Conservation (phyloP, 2,329 filamentous ascomycete genomes). For the Scolecobasidium constrictum region DNA sequence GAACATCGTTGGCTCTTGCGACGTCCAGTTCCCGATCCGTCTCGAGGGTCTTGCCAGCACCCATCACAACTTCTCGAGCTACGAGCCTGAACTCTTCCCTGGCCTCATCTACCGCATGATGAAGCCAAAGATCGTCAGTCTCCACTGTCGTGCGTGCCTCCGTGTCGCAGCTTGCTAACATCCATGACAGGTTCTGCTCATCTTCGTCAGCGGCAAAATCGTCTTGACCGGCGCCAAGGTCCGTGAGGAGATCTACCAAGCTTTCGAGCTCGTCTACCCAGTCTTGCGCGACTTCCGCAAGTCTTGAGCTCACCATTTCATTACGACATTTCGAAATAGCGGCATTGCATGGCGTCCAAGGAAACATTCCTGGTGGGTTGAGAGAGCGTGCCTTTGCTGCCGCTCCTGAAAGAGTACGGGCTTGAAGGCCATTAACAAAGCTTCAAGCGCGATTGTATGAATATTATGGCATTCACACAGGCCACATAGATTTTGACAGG, state of each 20-base stretch:
- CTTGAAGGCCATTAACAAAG: too few relatives aligned
- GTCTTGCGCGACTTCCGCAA: conserved; percentile 71
- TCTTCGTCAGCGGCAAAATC: conserved; percentile 94
- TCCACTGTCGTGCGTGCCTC: conserved; percentile 91
- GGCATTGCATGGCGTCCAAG: conserved; percentile 11
- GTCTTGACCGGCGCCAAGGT: conserved; percentile 87
- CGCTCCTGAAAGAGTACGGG: too few relatives aligned
- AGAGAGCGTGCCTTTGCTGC: too few relatives aligned
- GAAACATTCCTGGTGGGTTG: neutral
- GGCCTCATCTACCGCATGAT: conserved; percentile 99
- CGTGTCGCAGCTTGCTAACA: neutral
- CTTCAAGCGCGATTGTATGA: too few relatives aligned
- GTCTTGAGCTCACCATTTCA: conserved; percentile 30
- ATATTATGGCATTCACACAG: too few relatives aligned
- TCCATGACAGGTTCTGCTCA: neutral
- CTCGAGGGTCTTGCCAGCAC: conserved; percentile 90
- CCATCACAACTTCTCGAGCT: conserved; percentile 99
- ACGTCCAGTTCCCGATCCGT: conserved; percentile 98
- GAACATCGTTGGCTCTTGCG: conserved; percentile 97
- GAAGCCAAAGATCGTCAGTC: conserved; percentile 98
- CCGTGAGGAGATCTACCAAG: conserved; percentile 72
- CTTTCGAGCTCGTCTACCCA: conserved; percentile 63
- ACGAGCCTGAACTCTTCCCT: conserved; percentile 96
- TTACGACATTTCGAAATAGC: neutral
- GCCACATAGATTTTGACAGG: too few relatives aligned